phyloP scores from a whole-genome alignment of 2,329 filamentous ascomycete genomes.

The Fusarium praegraminearum region DNA sequence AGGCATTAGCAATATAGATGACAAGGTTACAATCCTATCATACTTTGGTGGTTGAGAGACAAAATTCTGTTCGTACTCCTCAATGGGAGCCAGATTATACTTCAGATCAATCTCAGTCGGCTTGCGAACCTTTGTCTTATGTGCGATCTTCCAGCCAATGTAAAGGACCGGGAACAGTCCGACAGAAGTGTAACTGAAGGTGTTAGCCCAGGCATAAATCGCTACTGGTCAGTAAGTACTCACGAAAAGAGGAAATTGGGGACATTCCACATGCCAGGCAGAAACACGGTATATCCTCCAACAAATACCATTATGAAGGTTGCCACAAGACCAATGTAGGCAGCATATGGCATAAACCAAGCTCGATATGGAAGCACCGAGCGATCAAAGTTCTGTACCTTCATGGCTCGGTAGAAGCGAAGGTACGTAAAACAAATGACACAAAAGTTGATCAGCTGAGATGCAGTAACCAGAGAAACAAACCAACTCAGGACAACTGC shows the following conservation, averaged over 20 bases:
- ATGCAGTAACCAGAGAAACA: slow-evolving; percentile 75
- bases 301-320: slow-evolving; percentile 80
- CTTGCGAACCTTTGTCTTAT: slow-evolving; percentile 16
- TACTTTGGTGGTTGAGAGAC: slow-evolving; percentile 15
- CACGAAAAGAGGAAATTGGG: slow-evolving; percentile 79
- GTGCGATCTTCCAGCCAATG: slow-evolving; percentile 17
- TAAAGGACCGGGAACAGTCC: slow-evolving; percentile 11
- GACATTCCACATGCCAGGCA: slow-evolving; percentile 75
- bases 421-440: slow-evolving; percentile 79
- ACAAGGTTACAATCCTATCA: accelerated
- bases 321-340: slow-evolving; percentile 72
- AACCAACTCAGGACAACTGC: slow-evolving; percentile 80
- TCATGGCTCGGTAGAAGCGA: slow-evolving; percentile 76
- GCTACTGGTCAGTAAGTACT: slow-evolving; percentile 45
- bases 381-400: slow-evolving; percentile 75
- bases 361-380: slow-evolving; percentile 77
- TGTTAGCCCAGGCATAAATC: accelerated
- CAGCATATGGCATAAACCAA: slow-evolving; percentile 76
- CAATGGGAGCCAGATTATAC: slow-evolving; percentile 3
- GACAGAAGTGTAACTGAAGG: slow-evolving; percentile 8
- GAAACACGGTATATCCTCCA: slow-evolving; percentile 80
- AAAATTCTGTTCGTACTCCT: slow-evolving; percentile 15
- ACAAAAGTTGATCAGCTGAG: slow-evolving; percentile 79
- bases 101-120: slow-evolving; percentile 11
- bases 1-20: accelerated